Base-by-base conservation (phyloP, 345 rosid species). In the Moringa oleifera region DNA sequence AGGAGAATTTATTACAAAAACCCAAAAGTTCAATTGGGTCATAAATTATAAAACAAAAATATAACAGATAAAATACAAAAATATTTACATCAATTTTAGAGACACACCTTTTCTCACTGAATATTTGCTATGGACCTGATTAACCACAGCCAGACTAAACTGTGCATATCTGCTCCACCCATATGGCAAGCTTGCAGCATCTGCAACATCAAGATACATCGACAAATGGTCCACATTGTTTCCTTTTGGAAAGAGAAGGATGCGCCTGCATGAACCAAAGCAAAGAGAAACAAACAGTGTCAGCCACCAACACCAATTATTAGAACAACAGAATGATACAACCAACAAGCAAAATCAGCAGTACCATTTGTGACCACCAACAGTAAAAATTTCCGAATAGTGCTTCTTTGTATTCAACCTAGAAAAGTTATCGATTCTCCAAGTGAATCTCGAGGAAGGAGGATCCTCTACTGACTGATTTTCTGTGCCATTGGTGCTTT, bases 121-220 rank as follows among this genome's bases (percentile, higher is more conserved):
- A 68, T 81, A 85, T 75, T 86, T 80, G 72, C 65, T 72, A 68
- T 88, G 87, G 37, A 82, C 60, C 74, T 94, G 99, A 77, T 94
- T 94, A 53, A 90, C 69, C 37, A 94, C 87, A 9, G 88, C 87
- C 81, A 94, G 76, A 71, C 91, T 88, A 75, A 94, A 94, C 68
- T 90, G 97, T 6, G 96, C 89, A 24, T 81, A 88, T 83, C 97
- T 85, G 80, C 87, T 86, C 99, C 99, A 94, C 25, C 91, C 97
- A 52, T 90, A 85, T 0, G 97, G 91, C 80, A 90, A 80, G 31
- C 76, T 79, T 23, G 78, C 57, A 21, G 97, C 77, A 77, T 94
- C 99, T 18, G 96, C 85, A 76, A 94, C 96, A 81, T 94, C 96
- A 80, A 94, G 76, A 73, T 94, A 94, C 96, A 93, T 85, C 46